A percentile compares a stretch with the other conserved stretches of the same genome.
phyloP scores from a whole-genome alignment of 164 flowering plant genomes.

The Taxillus chinensis region DNA sequence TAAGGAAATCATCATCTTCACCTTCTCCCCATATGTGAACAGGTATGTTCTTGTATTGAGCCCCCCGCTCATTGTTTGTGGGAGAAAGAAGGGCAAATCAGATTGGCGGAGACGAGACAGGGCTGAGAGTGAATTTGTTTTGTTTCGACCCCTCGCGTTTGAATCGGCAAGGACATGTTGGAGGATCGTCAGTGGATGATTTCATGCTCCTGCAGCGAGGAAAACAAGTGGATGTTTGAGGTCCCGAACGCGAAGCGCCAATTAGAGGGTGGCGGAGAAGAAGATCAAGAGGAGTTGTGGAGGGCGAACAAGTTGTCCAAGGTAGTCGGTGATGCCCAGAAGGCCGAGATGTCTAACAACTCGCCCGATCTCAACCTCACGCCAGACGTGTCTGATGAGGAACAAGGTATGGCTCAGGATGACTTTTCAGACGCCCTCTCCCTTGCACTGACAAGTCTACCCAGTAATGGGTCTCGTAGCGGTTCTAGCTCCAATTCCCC shows the following conservation, averaged over 20 bases:
- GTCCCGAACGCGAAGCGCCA: slow-evolving; percentile 25
- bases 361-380: slow-evolving; percentile 10
- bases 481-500: background rate
- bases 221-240: slow-evolving; percentile 31
- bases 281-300: slow-evolving; percentile 16
- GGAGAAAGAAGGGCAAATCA: too few species aligned
- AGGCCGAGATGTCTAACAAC: slow-evolving; percentile 6
- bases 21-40: slow-evolving; percentile 1
- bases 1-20: background rate
- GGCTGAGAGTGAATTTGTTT: too few species aligned
- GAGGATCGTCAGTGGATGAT: slow-evolving; percentile 35
- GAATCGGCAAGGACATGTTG: slow-evolving; percentile 30
- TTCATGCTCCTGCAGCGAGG: slow-evolving; percentile 26
- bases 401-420: background rate
- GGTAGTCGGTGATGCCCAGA: slow-evolving; percentile 10
- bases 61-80: too few species aligned
- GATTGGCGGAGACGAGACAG: too few species aligned
- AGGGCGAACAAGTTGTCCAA: slow-evolving; percentile 16
- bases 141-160: too few species aligned
- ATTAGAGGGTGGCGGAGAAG: slow-evolving; percentile 20
- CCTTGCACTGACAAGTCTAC: background rate
- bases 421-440: background rate
- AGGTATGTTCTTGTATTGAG: slow-evolving; percentile 1
- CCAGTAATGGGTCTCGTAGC: background rate
- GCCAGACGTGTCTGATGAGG: slow-evolving; percentile 17